Evolutionary conservation across 2,329 filamentous ascomycete species (phyloP).

Genomic region (Fusarium protoensiforme): DNA sequence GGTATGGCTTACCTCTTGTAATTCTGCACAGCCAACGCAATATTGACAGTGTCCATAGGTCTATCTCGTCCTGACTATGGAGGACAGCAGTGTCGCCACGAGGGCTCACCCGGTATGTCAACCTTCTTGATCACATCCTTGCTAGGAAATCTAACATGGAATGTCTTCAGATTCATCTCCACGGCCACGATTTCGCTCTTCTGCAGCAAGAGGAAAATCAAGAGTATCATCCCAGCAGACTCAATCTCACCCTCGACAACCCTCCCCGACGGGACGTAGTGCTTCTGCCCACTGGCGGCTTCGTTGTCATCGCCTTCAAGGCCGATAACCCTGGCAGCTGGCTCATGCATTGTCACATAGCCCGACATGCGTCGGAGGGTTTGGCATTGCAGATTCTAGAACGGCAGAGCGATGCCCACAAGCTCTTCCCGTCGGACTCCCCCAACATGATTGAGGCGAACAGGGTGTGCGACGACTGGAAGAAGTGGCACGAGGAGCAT

Average conservation of each 20-base stretch:
- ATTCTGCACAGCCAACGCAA: neutral
- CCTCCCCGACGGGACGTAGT: constrained; percentile 64
- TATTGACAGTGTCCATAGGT: constrained; percentile 3
- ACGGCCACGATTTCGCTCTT: constrained; percentile 38
- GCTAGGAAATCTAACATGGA: neutral
- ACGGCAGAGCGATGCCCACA: constrained; percentile 22
- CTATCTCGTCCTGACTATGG: constrained; percentile 33
- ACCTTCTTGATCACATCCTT: neutral
- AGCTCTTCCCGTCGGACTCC: neutral
- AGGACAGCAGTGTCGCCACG: neutral
- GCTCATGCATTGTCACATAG: constrained; percentile 61
- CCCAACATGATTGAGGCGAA: constrained; percentile 20
- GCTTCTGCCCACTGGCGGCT: constrained; percentile 54
- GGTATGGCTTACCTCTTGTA: neutral
- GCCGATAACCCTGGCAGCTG: constrained; percentile 60
- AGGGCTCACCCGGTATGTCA: constrained; percentile 33
- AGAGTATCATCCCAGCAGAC: constrained; percentile 10
- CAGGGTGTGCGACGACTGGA: constrained; percentile 14
- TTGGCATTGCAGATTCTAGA: constrained; percentile 38
- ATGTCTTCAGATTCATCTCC: constrained; percentile 31
- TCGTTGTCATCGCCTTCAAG: constrained; percentile 59
- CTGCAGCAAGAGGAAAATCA: constrained; percentile 28
- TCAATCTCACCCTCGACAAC: constrained; percentile 47
- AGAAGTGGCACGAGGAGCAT: constrained; percentile 14
- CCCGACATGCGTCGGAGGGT: constrained; percentile 56